phyloP scores from a whole-genome alignment of 768 basidiomycete species.

The Amanita inopinata region DNA sequence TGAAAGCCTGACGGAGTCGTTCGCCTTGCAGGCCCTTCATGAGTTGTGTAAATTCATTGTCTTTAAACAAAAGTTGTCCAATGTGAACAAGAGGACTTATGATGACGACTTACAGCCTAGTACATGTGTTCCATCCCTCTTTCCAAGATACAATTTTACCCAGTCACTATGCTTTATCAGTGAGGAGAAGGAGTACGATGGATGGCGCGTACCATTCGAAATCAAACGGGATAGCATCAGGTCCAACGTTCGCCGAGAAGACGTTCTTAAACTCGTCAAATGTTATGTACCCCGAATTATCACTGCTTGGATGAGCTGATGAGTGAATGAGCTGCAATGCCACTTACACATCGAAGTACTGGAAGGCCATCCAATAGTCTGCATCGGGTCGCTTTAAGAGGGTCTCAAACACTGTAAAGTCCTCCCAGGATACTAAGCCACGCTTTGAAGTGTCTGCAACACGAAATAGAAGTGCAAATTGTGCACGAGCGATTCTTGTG shows the following conservation, averaged over 20 bases:
- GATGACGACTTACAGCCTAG: constrained; percentile 66
- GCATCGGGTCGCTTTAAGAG: constrained; percentile 90
- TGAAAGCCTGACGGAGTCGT: constrained; percentile 92
- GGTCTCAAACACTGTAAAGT: constrained; percentile 94
- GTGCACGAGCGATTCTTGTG: constrained; percentile 75
- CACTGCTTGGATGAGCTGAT: constrained; percentile 33
- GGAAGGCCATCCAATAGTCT: constrained; percentile 94
- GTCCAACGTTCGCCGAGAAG: constrained; percentile 69
- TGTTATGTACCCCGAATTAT: constrained; percentile 85
- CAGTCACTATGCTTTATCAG: constrained; percentile 53
- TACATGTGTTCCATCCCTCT: constrained; percentile 84
- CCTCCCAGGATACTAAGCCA: constrained; percentile 85
- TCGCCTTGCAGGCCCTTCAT: constrained; percentile 99
- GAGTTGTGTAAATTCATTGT: constrained; percentile 95
- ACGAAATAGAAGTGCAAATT: constrained; percentile 84
- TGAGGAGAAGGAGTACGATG: background rate
- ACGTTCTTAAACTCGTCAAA: constrained; percentile 94
- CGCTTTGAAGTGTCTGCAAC: constrained; percentile 75
- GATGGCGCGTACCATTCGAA: constrained; percentile 65
- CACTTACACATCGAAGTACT: constrained; percentile 89
- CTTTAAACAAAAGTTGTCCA: constrained; percentile 25
- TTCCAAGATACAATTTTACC: constrained; percentile 93
- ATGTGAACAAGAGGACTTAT: constrained; percentile 2
- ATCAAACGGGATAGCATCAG: constrained; percentile 85
- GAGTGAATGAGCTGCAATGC: background rate